A percentile compares a stretch with the other conserved stretches of the same genome.
phyloP scores from a whole-genome alignment of 352 stramenopile species.

The Thalassiosira hispida region DNA sequence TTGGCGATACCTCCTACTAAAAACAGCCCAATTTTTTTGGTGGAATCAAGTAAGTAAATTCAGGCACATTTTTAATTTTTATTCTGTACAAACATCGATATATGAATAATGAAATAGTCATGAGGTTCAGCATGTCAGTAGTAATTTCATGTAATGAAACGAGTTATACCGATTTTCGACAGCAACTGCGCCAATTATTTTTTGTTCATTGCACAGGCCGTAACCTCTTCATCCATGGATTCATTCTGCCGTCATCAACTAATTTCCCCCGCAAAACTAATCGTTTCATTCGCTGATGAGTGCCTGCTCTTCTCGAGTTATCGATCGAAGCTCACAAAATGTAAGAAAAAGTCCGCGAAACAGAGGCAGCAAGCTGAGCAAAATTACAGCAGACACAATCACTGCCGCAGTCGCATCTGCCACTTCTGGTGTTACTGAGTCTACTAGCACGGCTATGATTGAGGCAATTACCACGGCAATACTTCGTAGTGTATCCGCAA shows the following conservation, averaged over 20 bases:
- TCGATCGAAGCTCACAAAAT: conserved; percentile 35
- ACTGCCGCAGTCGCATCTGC: conserved; percentile 65
- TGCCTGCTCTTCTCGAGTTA: conserved; percentile 14
- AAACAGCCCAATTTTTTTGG: too few relatives aligned
- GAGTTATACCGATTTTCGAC: too few relatives aligned
- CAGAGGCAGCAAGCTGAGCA: conserved; percentile 57
- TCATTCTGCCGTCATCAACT: neutral
- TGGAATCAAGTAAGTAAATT: too few relatives aligned
- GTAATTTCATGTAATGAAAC: too few relatives aligned
- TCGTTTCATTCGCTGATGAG: neutral
- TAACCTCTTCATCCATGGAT: too few relatives aligned
- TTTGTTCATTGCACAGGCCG: too few relatives aligned
- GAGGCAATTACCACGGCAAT: conserved; percentile 34
- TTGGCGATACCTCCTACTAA: too few relatives aligned
- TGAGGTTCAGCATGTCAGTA: too few relatives aligned
- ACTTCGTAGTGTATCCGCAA: conserved; percentile 46
- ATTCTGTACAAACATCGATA: too few relatives aligned
- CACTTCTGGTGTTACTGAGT: conserved; percentile 31
- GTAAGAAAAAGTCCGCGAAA: conserved; percentile 56
- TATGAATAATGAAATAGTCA: too few relatives aligned
- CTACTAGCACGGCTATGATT: conserved; percentile 24
- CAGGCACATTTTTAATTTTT: too few relatives aligned
- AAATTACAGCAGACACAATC: conserved; percentile 67
- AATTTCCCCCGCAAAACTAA: neutral
- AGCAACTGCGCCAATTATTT: too few relatives aligned